Base-by-base conservation (phyloP, 805 yeast genomes). In the Lachancea cidri region DNA sequence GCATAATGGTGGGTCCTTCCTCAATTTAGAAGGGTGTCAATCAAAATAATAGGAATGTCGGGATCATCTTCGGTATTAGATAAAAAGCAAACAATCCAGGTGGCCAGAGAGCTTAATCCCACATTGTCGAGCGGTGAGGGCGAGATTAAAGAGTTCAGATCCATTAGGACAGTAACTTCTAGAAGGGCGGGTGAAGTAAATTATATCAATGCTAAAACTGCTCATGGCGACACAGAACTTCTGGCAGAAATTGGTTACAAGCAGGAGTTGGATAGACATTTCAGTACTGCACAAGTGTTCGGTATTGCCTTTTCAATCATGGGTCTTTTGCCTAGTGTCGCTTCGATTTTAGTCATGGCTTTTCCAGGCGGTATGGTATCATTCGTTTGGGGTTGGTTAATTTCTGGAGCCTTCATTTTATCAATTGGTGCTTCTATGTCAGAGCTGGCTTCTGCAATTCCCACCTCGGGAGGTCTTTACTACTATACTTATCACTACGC, bases 241-340 rank as follows among this genome's bases (percentile, higher is more conserved):
- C 45, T 62, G 33, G 64, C 64, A 19, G 77, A 77, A 48, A 76
- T 82, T 42, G 91, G 91, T 9, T 83, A 83, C 63, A 79, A 79
- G 58, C 83, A 80, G 52, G 89, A 83, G 54, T 65, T 83, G 42
- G 70, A 68, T 37, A 73, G 91, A 59, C 72, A 72, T 20, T 83
- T 79, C 55, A 71, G 81, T 5, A 76, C 81, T 2, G 44, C 77
- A 31, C 83, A 81, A 55, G 79, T 80, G 36, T 81, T 83, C 51
- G 86, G 86, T 43, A 77, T 82, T 42, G 84, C 87, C 1, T 81
- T 79, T 54, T 73, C 81, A 15, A 80, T 83, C 55, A 81, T 83
- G 86, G 84, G 86, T 7, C 60, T 82, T 74, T 79, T 40, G 27
- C 47, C 47, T 17, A 37, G 42, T 20, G 47, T 49, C 27, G 75